Conservation (phyloP, 1,284 basidiomycete species). For the Cryptococcus floricola region DNA sequence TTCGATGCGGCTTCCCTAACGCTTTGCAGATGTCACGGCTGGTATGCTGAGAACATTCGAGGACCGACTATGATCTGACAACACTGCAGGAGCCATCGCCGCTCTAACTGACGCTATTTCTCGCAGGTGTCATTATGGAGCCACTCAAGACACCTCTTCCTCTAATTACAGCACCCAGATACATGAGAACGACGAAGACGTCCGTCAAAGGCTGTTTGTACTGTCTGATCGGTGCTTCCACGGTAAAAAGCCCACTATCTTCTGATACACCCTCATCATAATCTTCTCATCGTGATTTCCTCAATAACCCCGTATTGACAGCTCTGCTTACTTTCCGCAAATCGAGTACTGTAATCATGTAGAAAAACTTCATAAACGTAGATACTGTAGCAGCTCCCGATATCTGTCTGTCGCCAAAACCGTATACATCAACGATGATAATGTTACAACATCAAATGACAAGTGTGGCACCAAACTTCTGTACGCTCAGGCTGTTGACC, state of each 20-base stretch:
- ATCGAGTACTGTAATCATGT: too few species aligned
- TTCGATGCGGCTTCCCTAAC: background rate
- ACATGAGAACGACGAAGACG: conserved; percentile 12
- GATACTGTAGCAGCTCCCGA: background rate
- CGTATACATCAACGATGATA: background rate
- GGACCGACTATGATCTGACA: background rate
- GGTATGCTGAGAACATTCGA: conserved; percentile 9
- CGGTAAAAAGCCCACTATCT: background rate
- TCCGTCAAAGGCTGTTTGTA: conserved; percentile 13
- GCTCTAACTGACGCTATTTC: conserved; percentile 13
- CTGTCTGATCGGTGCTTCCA: conserved; percentile 16
- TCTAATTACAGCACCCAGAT: background rate
- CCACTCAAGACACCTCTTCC: background rate
- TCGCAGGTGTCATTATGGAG: background rate
- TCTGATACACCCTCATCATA: too few species aligned
- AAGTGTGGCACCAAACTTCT: conserved; percentile 62
- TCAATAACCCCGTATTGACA: too few species aligned
- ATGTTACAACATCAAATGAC: conserved; percentile 10
- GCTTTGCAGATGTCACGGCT: conserved; percentile 20
- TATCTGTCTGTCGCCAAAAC: background rate
- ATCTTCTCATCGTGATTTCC: too few species aligned
- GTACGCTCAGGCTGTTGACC: conserved; percentile 60
- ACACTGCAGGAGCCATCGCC: conserved; percentile 20
- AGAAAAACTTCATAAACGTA: background rate
- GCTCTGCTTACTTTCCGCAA: too few species aligned